Conservation (phyloP, 2,329 filamentous ascomycete genomes). For the Fusarium verrucosum region DNA sequence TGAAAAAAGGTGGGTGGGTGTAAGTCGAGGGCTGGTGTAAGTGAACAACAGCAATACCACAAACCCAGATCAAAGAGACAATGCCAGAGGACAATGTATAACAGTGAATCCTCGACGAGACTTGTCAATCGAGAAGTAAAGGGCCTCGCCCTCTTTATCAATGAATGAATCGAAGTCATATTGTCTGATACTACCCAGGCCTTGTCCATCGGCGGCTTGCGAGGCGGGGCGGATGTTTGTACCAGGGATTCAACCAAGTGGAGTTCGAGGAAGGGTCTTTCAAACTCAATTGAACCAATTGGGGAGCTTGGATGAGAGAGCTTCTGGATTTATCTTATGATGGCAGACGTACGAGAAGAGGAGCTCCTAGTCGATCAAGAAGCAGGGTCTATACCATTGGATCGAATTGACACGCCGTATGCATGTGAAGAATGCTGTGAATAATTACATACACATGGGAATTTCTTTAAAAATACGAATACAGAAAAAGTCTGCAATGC, state of each 20-base stretch:
- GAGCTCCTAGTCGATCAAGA: not conserved
- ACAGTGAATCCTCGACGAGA: not conserved
- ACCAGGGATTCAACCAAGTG: slow-evolving; percentile 25
- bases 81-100: not conserved
- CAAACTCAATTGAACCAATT: slow-evolving; percentile 30
- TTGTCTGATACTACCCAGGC: slow-evolving; percentile 33
- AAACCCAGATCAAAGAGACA: not conserved
- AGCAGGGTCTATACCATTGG: slow-evolving; percentile 4
- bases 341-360: slow-evolving; percentile 27
- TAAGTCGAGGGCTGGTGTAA: slow-evolving; percentile 13
- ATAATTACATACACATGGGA: too few relatives aligned
- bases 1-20: not conserved
- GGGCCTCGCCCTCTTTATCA: slow-evolving; percentile 31
- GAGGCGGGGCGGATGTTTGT: slow-evolving; percentile 31
- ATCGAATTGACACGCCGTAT: not conserved
- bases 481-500: slow-evolving; percentile 3
- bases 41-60: slow-evolving; percentile 5
- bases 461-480: slow-evolving; percentile 16
- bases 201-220: slow-evolving; percentile 35
- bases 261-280: slow-evolving; percentile 15
- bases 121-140: not conserved
- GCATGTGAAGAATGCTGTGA: not conserved
- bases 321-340: slow-evolving; percentile 23
- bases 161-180: slow-evolving; percentile 13
- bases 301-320: not conserved